phyloP scores from a whole-genome alignment of 257 asterid genomes.

The Solanum bulbocastanum region DNA sequence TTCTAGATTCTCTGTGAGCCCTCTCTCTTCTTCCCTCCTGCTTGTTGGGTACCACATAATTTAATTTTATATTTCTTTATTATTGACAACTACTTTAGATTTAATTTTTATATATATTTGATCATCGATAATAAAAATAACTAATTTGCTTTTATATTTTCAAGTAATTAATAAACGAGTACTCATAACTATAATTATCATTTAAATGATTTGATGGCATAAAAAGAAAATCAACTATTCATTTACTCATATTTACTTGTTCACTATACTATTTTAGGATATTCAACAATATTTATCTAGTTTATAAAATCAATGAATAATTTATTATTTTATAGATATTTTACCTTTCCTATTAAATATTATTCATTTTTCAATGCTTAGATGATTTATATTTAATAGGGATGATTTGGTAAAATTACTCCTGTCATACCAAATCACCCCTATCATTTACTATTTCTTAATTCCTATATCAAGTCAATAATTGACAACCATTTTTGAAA shows the following conservation, averaged over 20 bases:
- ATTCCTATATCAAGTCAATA: too few relatives aligned
- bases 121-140: background rate
- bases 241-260: too few relatives aligned
- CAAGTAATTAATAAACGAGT: background rate
- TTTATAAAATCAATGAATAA: too few relatives aligned
- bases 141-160: background rate
- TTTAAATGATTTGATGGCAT: background rate
- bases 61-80: background rate
- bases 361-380: too few relatives aligned
- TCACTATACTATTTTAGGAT: too few relatives aligned
- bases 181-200: background rate
- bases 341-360: too few relatives aligned
- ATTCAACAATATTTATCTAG: accelerated
- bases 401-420: too few relatives aligned
- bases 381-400: too few relatives aligned
- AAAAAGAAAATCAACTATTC: background rate
- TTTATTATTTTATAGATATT: too few relatives aligned
- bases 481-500: too few relatives aligned
- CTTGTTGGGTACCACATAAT: constrained; percentile 9
- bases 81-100: background rate
- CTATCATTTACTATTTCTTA: too few relatives aligned
- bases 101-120: background rate
- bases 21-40: constrained; percentile 3
- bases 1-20: constrained; percentile 54
- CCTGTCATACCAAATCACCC: too few relatives aligned